phyloP scores from a whole-genome alignment of 768 basidiomycete species.

The Pleurotus platypus region DNA sequence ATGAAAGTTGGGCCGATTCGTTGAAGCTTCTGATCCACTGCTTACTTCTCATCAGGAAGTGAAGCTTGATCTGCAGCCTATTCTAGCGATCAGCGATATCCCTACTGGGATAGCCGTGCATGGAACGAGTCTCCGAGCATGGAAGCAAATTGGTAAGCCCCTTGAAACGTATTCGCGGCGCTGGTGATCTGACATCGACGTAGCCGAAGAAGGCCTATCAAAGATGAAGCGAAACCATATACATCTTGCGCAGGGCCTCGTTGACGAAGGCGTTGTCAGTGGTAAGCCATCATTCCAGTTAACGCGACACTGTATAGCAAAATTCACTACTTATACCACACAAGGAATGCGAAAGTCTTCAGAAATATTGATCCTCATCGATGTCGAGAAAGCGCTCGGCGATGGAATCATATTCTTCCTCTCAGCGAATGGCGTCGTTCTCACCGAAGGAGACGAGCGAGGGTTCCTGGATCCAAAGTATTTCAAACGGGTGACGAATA shows the following conservation, averaged over 20 bases:
- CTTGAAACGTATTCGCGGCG: neutral
- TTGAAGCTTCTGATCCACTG: neutral
- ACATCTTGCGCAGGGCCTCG: conserved; percentile 81
- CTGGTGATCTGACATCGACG: neutral
- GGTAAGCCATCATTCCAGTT: conserved; percentile 47
- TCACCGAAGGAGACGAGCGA: conserved; percentile 70
- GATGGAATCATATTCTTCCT: conserved; percentile 72
- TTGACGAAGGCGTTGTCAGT: conserved; percentile 65
- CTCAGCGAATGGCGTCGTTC: conserved; percentile 84
- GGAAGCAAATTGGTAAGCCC: conserved; percentile 63
- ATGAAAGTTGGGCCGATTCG: conserved; percentile 50
- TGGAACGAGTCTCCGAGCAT: conserved; percentile 68
- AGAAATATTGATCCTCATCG: conserved; percentile 77
- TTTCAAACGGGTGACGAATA: conserved; percentile 67
- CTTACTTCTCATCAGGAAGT: conserved; percentile 44
- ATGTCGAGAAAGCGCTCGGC: conserved; percentile 66
- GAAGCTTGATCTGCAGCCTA: conserved; percentile 61
- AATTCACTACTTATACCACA: neutral
- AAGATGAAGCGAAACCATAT: conserved; percentile 90
- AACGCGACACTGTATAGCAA: neutral
- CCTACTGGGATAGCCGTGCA: conserved; percentile 75
- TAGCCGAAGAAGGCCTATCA: conserved; percentile 71
- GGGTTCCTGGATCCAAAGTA: conserved; percentile 62
- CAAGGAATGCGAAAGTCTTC: conserved; percentile 81
- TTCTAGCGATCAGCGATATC: conserved; percentile 57